phyloP scores from a whole-genome alignment of 768 basidiomycete species.

The Flagelloscypha sp. region DNA sequence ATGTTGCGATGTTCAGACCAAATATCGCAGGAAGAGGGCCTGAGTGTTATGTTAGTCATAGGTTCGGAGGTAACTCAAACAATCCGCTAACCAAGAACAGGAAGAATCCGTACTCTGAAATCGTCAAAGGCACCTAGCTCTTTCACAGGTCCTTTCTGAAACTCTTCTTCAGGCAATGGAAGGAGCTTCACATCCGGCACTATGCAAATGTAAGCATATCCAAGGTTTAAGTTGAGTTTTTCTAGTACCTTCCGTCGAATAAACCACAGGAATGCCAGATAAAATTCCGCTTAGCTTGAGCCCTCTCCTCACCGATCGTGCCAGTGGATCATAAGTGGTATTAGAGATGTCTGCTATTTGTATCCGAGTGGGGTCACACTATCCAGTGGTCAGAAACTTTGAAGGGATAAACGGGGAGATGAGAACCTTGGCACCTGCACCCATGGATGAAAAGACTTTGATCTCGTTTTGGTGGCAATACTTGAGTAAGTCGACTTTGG shows the following conservation, averaged over 20 bases:
- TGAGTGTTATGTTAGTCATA: no score
- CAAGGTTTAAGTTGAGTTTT: no score
- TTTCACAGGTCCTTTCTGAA: slow-evolving; percentile 78
- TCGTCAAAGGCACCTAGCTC: slow-evolving; percentile 88
- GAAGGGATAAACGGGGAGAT: no score
- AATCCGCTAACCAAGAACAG: slow-evolving; percentile 63
- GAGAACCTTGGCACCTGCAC: slow-evolving; percentile 93
- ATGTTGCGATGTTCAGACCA: slow-evolving; percentile 84
- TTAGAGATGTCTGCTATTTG: slow-evolving; percentile 92
- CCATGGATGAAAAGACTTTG: slow-evolving; percentile 96
- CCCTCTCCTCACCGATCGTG: slow-evolving; percentile 78
- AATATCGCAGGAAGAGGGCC: slow-evolving; percentile 86
- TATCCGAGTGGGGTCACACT: slow-evolving; percentile 85
- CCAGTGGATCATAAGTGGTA: slow-evolving; percentile 92
- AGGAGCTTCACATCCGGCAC: slow-evolving; percentile 85
- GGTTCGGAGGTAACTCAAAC: no score
- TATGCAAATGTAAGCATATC: no score
- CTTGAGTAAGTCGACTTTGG: slow-evolving; percentile 89
- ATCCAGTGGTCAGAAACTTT: no score
- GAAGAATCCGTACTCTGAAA: slow-evolving; percentile 88
- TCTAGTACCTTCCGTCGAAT: slow-evolving; percentile 89
- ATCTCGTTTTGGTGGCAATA: slow-evolving; percentile 77
- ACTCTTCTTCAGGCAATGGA: slow-evolving; percentile 88
- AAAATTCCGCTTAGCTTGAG: slow-evolving; percentile 55
- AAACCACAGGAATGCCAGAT: slow-evolving; percentile 79